phyloP scores from a whole-genome alignment of 768 basidiomycete species.

The Gloeopeniophorella convolvens region DNA sequence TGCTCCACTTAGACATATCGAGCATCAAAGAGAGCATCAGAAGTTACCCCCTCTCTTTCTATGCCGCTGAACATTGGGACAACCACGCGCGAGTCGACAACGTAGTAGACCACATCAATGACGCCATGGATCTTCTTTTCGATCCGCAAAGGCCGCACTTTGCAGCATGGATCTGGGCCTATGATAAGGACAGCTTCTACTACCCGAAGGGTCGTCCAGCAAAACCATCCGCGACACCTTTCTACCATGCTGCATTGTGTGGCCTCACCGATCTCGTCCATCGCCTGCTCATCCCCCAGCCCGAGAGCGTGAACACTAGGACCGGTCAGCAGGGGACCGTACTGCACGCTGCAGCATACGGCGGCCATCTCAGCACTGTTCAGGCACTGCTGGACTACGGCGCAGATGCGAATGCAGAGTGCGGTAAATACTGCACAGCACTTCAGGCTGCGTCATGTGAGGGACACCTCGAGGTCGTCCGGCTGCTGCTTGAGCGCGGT shows the following conservation, averaged over 20 bases:
- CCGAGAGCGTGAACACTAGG: background rate
- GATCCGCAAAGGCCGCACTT: background rate
- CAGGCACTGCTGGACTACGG: background rate
- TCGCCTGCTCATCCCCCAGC: background rate
- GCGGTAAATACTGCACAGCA: background rate
- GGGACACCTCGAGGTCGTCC: background rate
- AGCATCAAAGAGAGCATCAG: background rate
- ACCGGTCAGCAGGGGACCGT: too few species aligned
- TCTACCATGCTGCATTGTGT: background rate
- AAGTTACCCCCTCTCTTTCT: background rate
- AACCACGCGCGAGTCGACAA: background rate
- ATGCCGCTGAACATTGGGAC: constrained; percentile 4
- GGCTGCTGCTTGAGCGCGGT: background rate
- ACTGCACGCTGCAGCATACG: background rate
- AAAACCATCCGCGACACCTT: background rate
- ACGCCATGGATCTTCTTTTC: background rate
- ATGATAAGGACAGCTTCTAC: background rate
- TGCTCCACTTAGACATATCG: background rate
- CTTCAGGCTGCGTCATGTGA: background rate
- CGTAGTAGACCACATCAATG: background rate
- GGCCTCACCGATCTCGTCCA: background rate
- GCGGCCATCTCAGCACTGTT: background rate
- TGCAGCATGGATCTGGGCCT: background rate
- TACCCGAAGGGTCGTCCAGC: background rate
- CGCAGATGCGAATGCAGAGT: background rate